Conservation (phyloP, 331 rosid species). For the Quercus phellos region DNA sequence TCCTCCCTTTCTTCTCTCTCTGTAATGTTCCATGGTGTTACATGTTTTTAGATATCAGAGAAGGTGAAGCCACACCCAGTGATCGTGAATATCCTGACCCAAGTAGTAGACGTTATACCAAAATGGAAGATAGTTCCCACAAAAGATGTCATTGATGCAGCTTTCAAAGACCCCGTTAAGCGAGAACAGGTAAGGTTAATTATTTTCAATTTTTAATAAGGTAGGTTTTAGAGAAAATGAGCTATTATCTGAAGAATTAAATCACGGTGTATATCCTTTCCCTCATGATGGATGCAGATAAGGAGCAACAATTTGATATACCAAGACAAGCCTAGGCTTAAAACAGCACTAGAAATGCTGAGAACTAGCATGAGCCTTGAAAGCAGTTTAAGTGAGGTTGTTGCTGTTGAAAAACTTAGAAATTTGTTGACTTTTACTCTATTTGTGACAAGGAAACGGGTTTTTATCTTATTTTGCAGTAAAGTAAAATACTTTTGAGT, state of each 20-base stretch:
- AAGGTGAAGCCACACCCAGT: constrained; percentile 70
- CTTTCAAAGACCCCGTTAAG: constrained; percentile 61
- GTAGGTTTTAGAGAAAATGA: background rate
- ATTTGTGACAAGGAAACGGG: no score
- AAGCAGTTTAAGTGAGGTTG: constrained; percentile 45
- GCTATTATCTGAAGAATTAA: background rate
- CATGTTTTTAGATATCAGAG: constrained; percentile 59
- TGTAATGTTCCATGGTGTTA: background rate
- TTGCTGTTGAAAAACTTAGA: background rate
- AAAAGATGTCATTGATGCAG: constrained; percentile 57
- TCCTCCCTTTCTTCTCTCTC: no score
- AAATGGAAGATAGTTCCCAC: constrained; percentile 89
- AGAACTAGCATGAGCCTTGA: constrained; percentile 52
- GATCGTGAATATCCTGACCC: constrained; percentile 50
- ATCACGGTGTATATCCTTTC: background rate
- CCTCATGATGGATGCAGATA: constrained; percentile 37
- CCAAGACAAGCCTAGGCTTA: constrained; percentile 70
- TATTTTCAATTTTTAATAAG: background rate
- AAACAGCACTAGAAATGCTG: constrained; percentile 64
- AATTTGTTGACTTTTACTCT: background rate
- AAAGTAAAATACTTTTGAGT: background rate
- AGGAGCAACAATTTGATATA: constrained; percentile 61
- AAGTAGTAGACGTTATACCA: constrained; percentile 56
- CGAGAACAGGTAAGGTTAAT: constrained; percentile 53
- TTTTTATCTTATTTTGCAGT: no score